These are phyloP conservation scores for Aspergillus intermedius DNA, from an alignment of 2,329 filamentous ascomycete species.

Conservation along the genomic window DNA sequence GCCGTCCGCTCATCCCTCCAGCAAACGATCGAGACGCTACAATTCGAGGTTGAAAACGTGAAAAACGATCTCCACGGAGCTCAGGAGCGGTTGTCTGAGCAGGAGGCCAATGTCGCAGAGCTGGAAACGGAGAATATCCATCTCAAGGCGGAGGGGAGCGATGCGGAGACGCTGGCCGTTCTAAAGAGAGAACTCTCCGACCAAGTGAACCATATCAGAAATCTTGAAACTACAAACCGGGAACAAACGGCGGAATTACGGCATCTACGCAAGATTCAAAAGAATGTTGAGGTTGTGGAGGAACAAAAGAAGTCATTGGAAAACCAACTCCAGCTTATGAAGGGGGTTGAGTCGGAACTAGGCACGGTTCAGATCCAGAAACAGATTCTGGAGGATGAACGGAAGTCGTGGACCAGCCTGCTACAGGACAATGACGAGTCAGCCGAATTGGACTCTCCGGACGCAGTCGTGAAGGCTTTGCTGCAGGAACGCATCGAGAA, in stretches of 20 bases:
- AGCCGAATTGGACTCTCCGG: conserved; percentile 77
- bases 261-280: conserved; percentile 71
- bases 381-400: conserved; percentile 82
- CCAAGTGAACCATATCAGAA: conserved; percentile 84
- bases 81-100: conserved; percentile 62
- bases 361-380: conserved; percentile 74
- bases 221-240: conserved; percentile 70
- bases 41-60: conserved; percentile 50
- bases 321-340: conserved; percentile 67
- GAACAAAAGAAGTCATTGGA: conserved; percentile 86
- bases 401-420: conserved; percentile 78
- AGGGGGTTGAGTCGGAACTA: conserved; percentile 67
- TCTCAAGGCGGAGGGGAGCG: conserved; percentile 78
- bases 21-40: conserved; percentile 46
- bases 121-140: conserved; percentile 78
- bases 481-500: conserved; percentile 75
- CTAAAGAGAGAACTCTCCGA: conserved; percentile 85
- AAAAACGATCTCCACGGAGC: conserved; percentile 51
- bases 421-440: conserved; percentile 62
- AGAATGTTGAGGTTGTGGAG: conserved; percentile 87
- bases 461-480: conserved; percentile 76
- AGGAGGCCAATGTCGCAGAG: conserved; percentile 63
- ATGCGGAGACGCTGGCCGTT: conserved; percentile 75
- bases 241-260: conserved; percentile 75
- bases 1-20: conserved; percentile 54